Percentiles rank a stretch among this genome's conserved stretches.
These are phyloP conservation scores for Solanum chiquidenum DNA, from an alignment of 257 asterid genomes.

Conservation along the genomic window DNA sequence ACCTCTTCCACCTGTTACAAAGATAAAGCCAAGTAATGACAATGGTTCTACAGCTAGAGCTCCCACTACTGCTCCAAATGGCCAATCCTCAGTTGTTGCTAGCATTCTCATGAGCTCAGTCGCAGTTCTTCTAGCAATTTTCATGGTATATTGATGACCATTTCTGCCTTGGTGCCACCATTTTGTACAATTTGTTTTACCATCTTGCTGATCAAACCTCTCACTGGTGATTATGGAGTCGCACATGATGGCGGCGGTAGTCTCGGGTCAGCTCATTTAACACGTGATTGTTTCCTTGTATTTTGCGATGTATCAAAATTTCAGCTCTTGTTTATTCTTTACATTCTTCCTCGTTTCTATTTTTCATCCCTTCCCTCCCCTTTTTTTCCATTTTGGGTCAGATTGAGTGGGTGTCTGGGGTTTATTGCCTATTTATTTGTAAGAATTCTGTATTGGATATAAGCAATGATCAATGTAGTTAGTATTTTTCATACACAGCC, in stretches of 20 bases:
- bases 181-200: constrained; percentile 3
- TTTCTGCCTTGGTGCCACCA: background rate
- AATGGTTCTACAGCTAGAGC: constrained; percentile 24
- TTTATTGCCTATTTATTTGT: background rate
- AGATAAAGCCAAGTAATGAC: constrained; percentile 16
- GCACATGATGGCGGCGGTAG: background rate
- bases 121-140: constrained; percentile 33
- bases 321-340: background rate
- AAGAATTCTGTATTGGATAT: background rate
- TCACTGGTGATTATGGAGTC: background rate
- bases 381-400: background rate
- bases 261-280: background rate
- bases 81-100: constrained; percentile 37
- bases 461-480: background rate
- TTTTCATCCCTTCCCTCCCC: background rate
- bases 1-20: constrained; percentile 58
- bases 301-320: background rate
- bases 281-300: background rate
- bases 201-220: background rate
- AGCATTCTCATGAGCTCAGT: constrained; percentile 26
- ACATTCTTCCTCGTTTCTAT: background rate
- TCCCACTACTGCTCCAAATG: constrained; percentile 30
- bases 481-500: background rate
- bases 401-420: background rate
- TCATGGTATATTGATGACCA: constrained; percentile 16